Percentiles rank a stretch among this genome's conserved stretches.
These are phyloP conservation scores for Suillus tomentosus DNA, from an alignment of 768 basidiomycete genomes.

Conservation along the genomic window DNA sequence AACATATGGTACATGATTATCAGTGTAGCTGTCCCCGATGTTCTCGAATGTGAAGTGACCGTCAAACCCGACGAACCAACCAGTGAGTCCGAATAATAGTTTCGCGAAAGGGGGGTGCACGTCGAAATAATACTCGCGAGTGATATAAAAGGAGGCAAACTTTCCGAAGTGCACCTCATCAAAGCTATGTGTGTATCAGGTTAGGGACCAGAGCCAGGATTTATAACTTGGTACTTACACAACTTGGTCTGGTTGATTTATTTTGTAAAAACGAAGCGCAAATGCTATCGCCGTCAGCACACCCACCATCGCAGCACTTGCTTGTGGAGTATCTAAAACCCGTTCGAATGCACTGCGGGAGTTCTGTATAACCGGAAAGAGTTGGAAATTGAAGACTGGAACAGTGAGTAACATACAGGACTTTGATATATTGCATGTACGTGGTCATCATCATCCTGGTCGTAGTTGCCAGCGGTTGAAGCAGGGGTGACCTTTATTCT, in stretches of 20 bases:
- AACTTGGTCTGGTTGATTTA: slow-evolving; percentile 92
- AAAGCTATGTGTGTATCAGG: slow-evolving; percentile 54
- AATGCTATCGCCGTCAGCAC: slow-evolving; percentile 76
- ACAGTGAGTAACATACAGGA: slow-evolving; percentile 39
- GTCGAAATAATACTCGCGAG: slow-evolving; percentile 96
- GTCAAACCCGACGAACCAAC: slow-evolving; percentile 96
- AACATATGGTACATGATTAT: slow-evolving; percentile 87
- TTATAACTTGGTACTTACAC: slow-evolving; percentile 58
- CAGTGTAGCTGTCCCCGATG: slow-evolving; percentile 92
- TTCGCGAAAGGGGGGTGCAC: slow-evolving; percentile 98
- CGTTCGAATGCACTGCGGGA: slow-evolving; percentile 63
- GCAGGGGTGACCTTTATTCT: slow-evolving; percentile 23
- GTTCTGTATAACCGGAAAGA: slow-evolving; percentile 40
- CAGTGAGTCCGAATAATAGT: slow-evolving; percentile 89
- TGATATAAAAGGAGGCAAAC: slow-evolving; percentile 94
- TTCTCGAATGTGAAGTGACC: slow-evolving; percentile 92
- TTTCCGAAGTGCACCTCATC: slow-evolving; percentile 99
- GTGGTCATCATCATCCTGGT: slow-evolving; percentile 54
- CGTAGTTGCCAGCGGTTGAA: slow-evolving; percentile 28
- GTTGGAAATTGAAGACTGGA: slow-evolving; percentile 19
- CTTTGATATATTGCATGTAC: slow-evolving; percentile 49
- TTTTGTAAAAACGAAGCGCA: slow-evolving; percentile 88
- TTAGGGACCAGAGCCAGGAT: slow-evolving; percentile 6
- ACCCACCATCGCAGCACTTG: slow-evolving; percentile 62
- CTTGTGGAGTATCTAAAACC: slow-evolving; percentile 60